Conservation (phyloP, 1,284 basidiomycete genomes). For the Xerocomus minutiporus region DNA sequence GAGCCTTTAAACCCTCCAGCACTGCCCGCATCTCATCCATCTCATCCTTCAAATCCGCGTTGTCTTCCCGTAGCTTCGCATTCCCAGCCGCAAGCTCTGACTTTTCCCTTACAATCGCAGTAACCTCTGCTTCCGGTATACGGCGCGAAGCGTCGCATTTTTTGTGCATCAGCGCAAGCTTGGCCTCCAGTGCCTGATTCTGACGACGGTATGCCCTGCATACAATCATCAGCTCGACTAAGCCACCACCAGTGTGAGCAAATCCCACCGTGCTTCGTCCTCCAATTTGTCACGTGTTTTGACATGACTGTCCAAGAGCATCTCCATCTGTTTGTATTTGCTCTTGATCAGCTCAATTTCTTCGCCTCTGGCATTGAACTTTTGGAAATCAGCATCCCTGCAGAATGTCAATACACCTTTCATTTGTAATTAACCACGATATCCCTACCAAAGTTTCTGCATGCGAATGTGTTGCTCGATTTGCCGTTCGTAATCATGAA, state of each 20-base stretch:
- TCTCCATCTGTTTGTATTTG: conserved; percentile 58
- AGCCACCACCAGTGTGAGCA: background rate
- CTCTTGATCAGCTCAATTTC: conserved; percentile 52
- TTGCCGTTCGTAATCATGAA: conserved; percentile 67
- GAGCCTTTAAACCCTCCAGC: conserved; percentile 60
- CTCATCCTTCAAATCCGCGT: conserved; percentile 55
- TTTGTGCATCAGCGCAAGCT: conserved; percentile 37
- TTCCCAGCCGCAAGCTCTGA: conserved; percentile 45
- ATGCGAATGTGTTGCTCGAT: conserved; percentile 69
- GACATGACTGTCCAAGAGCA: conserved; percentile 55
- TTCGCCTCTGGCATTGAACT: conserved; percentile 60
- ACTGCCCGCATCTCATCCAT: conserved; percentile 68
- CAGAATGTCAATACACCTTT: conserved; percentile 2
- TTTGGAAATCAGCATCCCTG: conserved; percentile 71
- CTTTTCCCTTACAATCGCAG: conserved; percentile 44
- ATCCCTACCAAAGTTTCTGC: conserved; percentile 63
- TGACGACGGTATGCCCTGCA: conserved; percentile 50
- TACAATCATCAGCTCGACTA: conserved; percentile 10
- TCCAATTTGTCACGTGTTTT: conserved; percentile 48
- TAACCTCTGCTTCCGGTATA: conserved; percentile 37
- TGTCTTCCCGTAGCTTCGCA: conserved; percentile 51
- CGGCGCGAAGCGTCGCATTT: conserved; percentile 36
- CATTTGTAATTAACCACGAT: background rate
- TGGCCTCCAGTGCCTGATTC: conserved; percentile 56
- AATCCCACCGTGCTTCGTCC: conserved; percentile 50